A percentile compares a stretch with the other conserved stretches of the same genome.
Conservation (phyloP, 2,329 filamentous ascomycete species). For the Dactylella cylindrospora region DNA sequence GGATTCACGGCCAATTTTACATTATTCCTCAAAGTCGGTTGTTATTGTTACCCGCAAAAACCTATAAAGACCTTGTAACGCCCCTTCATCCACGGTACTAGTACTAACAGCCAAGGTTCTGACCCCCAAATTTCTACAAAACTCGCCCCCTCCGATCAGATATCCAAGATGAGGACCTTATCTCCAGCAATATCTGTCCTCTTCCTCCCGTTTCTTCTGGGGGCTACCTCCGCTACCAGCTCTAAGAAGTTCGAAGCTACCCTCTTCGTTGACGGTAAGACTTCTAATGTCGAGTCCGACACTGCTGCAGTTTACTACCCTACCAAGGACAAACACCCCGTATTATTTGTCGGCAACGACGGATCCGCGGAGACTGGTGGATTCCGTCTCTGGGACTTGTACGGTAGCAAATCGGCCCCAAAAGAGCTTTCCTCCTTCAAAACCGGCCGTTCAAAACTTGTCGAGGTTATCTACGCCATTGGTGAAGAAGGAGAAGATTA, state of each 20-base stretch:
- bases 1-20: neutral
- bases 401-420: constrained; percentile 47
- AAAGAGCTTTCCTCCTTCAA: constrained; percentile 50
- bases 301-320: constrained; percentile 55
- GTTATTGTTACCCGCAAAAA: neutral
- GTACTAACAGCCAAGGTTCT: too few relatives aligned
- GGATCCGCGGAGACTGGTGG: constrained; percentile 55
- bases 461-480: constrained; percentile 53
- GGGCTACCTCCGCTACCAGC: neutral
- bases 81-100: neutral
- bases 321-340: constrained; percentile 6
- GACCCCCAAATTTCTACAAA: neutral
- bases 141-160: neutral
- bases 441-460: constrained; percentile 56
- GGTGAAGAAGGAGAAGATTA: constrained; percentile 51
- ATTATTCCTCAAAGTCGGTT: constrained; percentile 12
- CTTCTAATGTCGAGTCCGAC: constrained; percentile 54
- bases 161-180: constrained; percentile 1
- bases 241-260: constrained; percentile 14
- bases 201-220: neutral
- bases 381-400: constrained; percentile 53
- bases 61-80: constrained; percentile 1
- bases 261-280: constrained; percentile 39
- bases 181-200: neutral
- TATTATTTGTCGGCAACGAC: constrained; percentile 56